A percentile compares a stretch with the other conserved stretches of the same genome.
Evolutionary conservation across 2,329 filamentous ascomycete species (phyloP).

Genomic region (Sordariomycetes sp.): DNA sequence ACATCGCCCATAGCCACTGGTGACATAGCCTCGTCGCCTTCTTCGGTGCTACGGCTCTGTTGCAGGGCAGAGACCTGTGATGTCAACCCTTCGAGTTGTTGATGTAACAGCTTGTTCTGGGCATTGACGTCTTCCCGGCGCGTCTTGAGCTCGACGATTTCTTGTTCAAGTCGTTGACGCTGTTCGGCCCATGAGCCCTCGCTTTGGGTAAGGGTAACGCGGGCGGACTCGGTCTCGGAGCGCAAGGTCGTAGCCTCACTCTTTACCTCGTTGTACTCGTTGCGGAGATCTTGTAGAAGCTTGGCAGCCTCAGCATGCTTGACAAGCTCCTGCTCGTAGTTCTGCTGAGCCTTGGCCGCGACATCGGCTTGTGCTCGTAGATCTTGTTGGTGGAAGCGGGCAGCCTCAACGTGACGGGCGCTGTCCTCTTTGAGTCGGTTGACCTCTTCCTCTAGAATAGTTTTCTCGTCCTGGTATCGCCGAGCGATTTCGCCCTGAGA

Average conservation of each 20-base stretch:
- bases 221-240: constrained; percentile 79
- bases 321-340: constrained; percentile 88
- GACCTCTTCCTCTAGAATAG: constrained; percentile 69
- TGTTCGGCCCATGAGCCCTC: constrained; percentile 85
- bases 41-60: constrained; percentile 54
- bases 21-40: constrained; percentile 43
- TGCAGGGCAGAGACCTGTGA: constrained; percentile 73
- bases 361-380: constrained; percentile 91
- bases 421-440: constrained; percentile 74
- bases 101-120: constrained; percentile 84
- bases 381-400: constrained; percentile 82
- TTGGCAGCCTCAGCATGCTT: constrained; percentile 96
- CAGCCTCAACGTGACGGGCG: constrained; percentile 68
- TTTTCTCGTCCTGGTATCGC: constrained; percentile 74
- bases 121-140: constrained; percentile 76
- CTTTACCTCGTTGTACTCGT: constrained; percentile 74
- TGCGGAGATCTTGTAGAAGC: constrained; percentile 66
- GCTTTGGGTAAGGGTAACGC: constrained; percentile 66
- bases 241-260: constrained; percentile 66
- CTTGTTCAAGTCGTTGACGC: constrained; percentile 70
- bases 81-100: constrained; percentile 77
- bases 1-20: constrained; percentile 46
- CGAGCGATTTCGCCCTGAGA: constrained; percentile 66
- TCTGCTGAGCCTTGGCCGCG: constrained; percentile 83
- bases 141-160: constrained; percentile 68